Percentiles rank a stretch among this genome's conserved stretches.
Evolutionary conservation across 768 basidiomycete species (phyloP).

Genomic region (Mycena haematopus): DNA sequence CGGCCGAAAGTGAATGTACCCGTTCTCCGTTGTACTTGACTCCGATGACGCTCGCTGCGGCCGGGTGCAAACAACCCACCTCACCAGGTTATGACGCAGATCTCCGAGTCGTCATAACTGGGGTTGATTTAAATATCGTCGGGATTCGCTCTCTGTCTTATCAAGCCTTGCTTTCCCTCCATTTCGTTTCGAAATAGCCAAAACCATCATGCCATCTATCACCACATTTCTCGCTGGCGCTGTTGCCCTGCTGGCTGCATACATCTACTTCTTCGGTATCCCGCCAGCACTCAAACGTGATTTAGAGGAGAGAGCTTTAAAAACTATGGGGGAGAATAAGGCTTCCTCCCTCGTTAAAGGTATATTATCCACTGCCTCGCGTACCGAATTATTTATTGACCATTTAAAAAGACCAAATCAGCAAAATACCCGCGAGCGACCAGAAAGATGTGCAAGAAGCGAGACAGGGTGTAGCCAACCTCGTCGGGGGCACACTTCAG

Average conservation of each 20-base stretch:
- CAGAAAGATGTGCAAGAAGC: background rate
- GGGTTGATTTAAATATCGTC: background rate
- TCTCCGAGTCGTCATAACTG: background rate
- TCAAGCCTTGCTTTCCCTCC: background rate
- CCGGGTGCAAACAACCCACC: background rate
- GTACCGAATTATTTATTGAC: background rate
- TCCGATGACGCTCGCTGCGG: background rate
- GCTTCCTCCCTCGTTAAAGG: background rate
- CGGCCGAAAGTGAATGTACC: too few relatives aligned
- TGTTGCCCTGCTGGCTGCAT: background rate
- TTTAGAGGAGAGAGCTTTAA: background rate
- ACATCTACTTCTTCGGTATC: conserved; percentile 1
- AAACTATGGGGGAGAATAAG: conserved; percentile 3
- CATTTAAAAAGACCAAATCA: background rate
- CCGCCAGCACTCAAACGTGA: background rate
- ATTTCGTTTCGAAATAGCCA: background rate
- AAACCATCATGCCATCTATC: background rate
- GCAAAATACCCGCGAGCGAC: conserved; percentile 1
- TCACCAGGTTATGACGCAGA: too few relatives aligned
- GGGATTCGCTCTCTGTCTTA: background rate
- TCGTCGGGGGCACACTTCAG: background rate
- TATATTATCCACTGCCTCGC: background rate
- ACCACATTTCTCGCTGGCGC: background rate
- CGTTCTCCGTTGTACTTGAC: background rate
- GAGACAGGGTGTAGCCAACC: background rate